Base-by-base conservation (phyloP, 495 filamentous ascomycete genomes). In the Chaetomidium leptoderma region DNA sequence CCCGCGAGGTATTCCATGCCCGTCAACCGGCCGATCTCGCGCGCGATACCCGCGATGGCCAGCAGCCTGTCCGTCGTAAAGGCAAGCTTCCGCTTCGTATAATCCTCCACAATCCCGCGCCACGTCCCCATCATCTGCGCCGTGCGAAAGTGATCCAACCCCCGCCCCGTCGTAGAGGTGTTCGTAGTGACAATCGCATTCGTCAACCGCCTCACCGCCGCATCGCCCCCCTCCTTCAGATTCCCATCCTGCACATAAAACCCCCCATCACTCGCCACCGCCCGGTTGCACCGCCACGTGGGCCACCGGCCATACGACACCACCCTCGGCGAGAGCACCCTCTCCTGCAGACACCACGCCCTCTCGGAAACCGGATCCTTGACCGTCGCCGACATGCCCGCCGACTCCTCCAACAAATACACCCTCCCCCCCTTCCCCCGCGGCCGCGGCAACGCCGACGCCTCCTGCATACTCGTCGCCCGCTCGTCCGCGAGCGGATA, bases 41-140 rank as follows among this genome's bases (percentile, higher is more conserved):
- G 57, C 2, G 64, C 64, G 9, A 62, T 58, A 11, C 65, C 65
- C 6, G 53, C 59, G 35, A 67, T 65, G 10, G 65, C 65, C 3
- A 61, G 59, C 26, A 69, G 43, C 43, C 59, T 58, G 42, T 69
- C 66, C n/a, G 44, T 52, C 2, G 37, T 30, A 27, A 62, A 58
- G 0, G 58, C 64, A 29, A 69, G 29, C 51, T 54, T 42, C 33
- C 63, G 39, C 54, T 53, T 53, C 1, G 53, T 69, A 23, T 69
- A 69, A 10, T 63, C 61, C 43, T 66, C 55, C 14, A 62, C 60
- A 24, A 66, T 62, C 62, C 63, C 59, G 32, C 57, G 50, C 63
- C 70, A 68, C 16, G 53, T 32, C n/a, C 3, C 32, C 10, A 57
- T n/a, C 14, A 62, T n/a, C 42, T 36, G 30, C 10, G 53, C 26